These are phyloP conservation scores for Cardamine resedifolia DNA, from an alignment of 345 rosid genomes.

Conservation along the genomic window DNA sequence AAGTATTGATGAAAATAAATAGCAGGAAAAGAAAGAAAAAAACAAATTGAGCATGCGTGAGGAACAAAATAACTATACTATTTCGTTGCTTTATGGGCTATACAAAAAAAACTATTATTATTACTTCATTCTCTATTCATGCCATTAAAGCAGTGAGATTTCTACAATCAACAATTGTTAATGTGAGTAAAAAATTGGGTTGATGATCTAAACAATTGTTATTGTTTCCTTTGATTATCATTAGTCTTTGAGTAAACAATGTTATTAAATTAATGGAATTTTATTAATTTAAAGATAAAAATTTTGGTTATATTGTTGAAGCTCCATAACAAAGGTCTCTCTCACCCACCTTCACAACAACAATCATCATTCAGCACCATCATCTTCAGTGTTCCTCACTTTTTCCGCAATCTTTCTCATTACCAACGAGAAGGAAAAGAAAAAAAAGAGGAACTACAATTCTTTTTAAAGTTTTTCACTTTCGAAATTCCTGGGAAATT, in stretches of 20 bases:
- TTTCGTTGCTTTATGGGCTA: background rate
- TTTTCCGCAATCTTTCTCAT: conserved; percentile 27
- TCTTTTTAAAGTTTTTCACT: background rate
- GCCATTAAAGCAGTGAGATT: background rate
- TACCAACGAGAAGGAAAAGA: conserved; percentile 18
- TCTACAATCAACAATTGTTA: no score
- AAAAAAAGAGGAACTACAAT: no score
- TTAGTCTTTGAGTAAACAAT: background rate
- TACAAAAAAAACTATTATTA: no score
- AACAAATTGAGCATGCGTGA: conserved; percentile 17
- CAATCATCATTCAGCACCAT: conserved; percentile 20
- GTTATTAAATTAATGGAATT: background rate
- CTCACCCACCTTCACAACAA: conserved; percentile 25
- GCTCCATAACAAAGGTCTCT: conserved; percentile 28
- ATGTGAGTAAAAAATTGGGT: no score
- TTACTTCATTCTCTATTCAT: background rate
- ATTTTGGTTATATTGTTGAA: background rate
- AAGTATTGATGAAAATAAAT: background rate
- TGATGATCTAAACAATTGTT: no score
- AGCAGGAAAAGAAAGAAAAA: no score
- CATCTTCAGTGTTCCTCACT: conserved; percentile 29
- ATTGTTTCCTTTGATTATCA: background rate
- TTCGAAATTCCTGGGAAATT: conserved; percentile 19
- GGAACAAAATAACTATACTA: background rate
- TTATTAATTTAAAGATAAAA: background rate